phyloP scores from a whole-genome alignment of 306 rosid genomes.

The Morella rubra region DNA sequence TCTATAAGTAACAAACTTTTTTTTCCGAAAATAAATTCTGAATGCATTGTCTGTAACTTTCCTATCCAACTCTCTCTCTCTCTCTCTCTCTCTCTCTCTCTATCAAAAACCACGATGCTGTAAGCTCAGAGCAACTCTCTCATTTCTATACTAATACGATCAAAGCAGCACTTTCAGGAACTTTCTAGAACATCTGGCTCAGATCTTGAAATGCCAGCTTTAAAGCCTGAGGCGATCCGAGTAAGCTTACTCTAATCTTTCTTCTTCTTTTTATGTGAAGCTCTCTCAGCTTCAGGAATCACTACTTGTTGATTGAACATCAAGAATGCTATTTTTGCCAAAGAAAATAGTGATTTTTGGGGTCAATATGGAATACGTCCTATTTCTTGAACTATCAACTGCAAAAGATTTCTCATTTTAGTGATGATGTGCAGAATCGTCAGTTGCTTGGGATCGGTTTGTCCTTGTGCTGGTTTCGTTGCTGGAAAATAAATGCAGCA shows the following conservation, averaged over 20 bases:
- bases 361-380: neutral
- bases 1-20: neutral
- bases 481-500: neutral
- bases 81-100: neutral
- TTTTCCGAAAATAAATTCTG: neutral
- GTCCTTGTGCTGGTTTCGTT: neutral
- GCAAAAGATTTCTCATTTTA: neutral
- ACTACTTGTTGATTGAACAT: neutral
- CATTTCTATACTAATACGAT: constrained; percentile 6
- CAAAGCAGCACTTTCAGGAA: constrained; percentile 17
- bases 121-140: neutral
- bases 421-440: neutral
- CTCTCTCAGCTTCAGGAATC: constrained; percentile 3
- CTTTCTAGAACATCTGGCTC: constrained; percentile 21
- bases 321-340: neutral
- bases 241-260: constrained; percentile 22
- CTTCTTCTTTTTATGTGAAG: neutral
- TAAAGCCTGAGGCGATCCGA: constrained; percentile 20
- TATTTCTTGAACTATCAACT: neutral
- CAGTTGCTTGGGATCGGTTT: neutral
- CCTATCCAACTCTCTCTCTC: neutral
- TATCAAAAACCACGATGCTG: neutral
- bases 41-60: too few relatives aligned
- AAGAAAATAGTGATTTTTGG: neutral
- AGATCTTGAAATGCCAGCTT: constrained; percentile 34